Base-by-base conservation (phyloP, 768 basidiomycete species). In the Suillus subluteus region DNA sequence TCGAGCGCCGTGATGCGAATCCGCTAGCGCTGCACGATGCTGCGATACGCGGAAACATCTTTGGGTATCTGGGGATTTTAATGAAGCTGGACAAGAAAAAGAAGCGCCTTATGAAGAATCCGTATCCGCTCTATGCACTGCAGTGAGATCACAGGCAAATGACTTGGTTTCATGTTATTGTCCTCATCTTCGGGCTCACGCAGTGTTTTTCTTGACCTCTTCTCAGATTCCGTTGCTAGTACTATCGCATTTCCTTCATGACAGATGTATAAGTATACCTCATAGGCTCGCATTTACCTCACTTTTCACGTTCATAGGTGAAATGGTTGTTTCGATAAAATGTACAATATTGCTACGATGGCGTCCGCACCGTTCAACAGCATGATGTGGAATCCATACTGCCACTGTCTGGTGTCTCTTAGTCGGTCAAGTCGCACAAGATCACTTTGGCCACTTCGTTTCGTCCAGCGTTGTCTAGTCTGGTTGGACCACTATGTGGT, bases 1-100 rank as follows among this genome's bases (percentile, higher is more conserved):
- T 83, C 63, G 65, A 65, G 55, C 69, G 68, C 21, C 63, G 56
- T 3, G 35, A 69, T 15, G 72, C 63, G 21, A 69, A 76, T 62
- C 78, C 81, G 8, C 67, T 80, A 18, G 70, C 73, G 35, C 74
- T 84, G 23, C 81, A 83, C 62, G 65, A 75, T 32, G 81, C 80
- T 1, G 75, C 73, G 38, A 69, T 80, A 18, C 56, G 70, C 35
- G 81, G 82, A 18, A 66, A 70, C 35, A 66, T 80, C 9, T 76
- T 73, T 50, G 66, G 71, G 46, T 78, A 77, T 65, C 69, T 79
- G 37, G 58, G 62, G 35, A 67, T 48, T 8, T 65, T 67, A 48
- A 73, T 75, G 41, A 66, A 68, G 64, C 72, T 74, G 55, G 72
- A 71, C 63, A 72, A 73, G 52, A 74, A 69, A 62, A 74, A 74